Percentiles rank a stretch among this genome's conserved stretches.
Evolutionary conservation across 352 stramenopile species (phyloP).

Genomic region (Pythium biforme): DNA sequence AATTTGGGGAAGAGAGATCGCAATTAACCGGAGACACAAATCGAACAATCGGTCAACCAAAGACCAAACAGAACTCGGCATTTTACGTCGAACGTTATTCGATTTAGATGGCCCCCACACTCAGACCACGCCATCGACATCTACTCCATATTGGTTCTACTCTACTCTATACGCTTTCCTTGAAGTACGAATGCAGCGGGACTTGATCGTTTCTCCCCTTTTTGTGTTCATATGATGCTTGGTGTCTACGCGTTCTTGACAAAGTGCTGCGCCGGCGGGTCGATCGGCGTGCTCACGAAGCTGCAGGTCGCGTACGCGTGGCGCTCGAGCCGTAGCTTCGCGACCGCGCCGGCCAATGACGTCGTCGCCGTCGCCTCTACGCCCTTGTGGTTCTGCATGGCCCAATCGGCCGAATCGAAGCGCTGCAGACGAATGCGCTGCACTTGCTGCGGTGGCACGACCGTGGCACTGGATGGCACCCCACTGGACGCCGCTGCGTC

Average conservation of each 20-base stretch:
- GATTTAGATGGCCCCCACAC: no score
- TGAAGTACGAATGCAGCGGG: background rate
- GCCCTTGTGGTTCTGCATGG: constrained; percentile 42
- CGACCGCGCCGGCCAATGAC: constrained; percentile 24
- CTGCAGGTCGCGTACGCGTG: constrained; percentile 54
- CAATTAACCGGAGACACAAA: constrained; percentile 17
- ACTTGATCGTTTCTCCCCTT: background rate
- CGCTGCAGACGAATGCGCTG: constrained; percentile 56
- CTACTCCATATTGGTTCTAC: background rate
- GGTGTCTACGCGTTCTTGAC: constrained; percentile 20
- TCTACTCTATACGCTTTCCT: constrained; percentile 7
- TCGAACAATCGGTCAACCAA: constrained; percentile 2
- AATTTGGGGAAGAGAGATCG: no score
- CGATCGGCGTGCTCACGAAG: constrained; percentile 37
- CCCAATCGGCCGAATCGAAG: constrained; percentile 78
- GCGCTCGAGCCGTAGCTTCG: constrained; percentile 59
- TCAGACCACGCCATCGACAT: background rate
- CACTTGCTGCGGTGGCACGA: constrained; percentile 37
- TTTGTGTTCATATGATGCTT: background rate
- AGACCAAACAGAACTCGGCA: background rate
- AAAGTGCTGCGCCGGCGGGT: constrained; percentile 15
- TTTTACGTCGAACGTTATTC: no score
- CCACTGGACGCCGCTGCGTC: no score
- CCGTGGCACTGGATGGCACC: no score
- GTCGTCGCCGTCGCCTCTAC: background rate